Base-by-base conservation (phyloP, 2,329 filamentous ascomycete genomes). In the Hymenoscyphus infarciens region DNA sequence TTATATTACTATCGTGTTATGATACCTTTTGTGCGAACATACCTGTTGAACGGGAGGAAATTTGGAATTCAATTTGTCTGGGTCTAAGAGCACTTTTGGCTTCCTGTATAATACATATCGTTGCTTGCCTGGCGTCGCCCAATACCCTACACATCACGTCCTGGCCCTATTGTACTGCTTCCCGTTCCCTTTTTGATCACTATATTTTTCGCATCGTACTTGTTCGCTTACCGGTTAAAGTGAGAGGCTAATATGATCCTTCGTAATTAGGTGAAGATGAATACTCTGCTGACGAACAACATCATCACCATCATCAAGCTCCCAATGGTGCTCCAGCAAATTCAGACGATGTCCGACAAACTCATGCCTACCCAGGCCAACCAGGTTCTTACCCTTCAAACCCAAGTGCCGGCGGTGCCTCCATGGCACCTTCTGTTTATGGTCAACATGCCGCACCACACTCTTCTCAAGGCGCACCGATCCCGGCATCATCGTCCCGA, bases 361-460 rank as follows among this genome's bases (percentile, higher is more conserved):
- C 85, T 52, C 90, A 95, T 65, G 87, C 88, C 68, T 96, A 95
- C 76, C 81, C 84, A 57, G 84, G 84, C 56, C 92, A 92, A 72
- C 81, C 84, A 42, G 82, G 78, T 60, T 77, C 82, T 33, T 91
- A 90, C 72, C 85, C 87, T 60, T 80, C 80, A 60, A 82, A 84
- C 72, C 77, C 86, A 56, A 78, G 80, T 63, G 78, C 82, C 64
- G 81, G 80, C 59, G 78, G 78, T 65, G 82, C 81, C 61, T 82
- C 87, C 22, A 88, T 94, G 80, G 80, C 84, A 5, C 85, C 89
- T 57, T 80, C 85, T 57, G 83, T 90, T 38, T 84, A 85, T 65
- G 63, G 56, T 22, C 60, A 61, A 53, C 62, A 63, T 55, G 25
- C 39, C 57, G 33, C 33, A 15, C 33, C 33, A 15, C 60, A 80